Base-by-base conservation (phyloP, 306 rosid genomes). In the Trichosanthes cucumerina region DNA sequence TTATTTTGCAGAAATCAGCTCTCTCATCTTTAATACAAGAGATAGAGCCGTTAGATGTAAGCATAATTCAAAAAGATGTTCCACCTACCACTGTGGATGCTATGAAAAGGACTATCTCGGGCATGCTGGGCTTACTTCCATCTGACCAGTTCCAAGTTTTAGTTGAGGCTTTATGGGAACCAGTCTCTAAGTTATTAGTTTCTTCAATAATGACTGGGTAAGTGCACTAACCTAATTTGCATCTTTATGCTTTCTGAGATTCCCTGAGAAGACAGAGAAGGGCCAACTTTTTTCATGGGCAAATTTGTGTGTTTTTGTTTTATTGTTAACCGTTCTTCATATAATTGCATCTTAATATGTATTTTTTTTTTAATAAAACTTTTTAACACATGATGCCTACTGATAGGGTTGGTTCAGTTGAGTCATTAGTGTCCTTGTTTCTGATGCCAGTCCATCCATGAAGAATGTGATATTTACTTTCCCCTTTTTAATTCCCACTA, bases 151-250 rank as follows among this genome's bases (percentile, higher is more conserved):
- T 95, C 79, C 92, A 89, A 46, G 98, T 95, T 64, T 85, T 89
- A 15, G 86, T 92, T 26, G 97, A 95, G 86, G 97, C 98, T 36
- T 76, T 92, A 82, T 95, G 97, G 98, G 96, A 87, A 56, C 92
- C 98, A 24, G 90, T 95, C 57, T 95, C 98, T 69, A 92, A 87
- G 88, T 82, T 95, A 83, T 87, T 95, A 59, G 82, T 92, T 87
- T 92, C 97, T 84, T 95, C 98, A 18, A 89, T 95, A 90, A 91
- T 92, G 92, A 95, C 98, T 2, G 98, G 98, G 97, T 92, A 81
- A 75, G 87, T 84, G 79, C 46, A 34, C 49, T 46, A 23, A 75
- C 63, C 74, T 6, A 39, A 15, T 65, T 18, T 65, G 11, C 6
- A 7, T 54, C 56, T n/a, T 38, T 56, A 13, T 2, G 21, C 70